These are phyloP conservation scores for Misopates orontium DNA, from an alignment of 257 asterid genomes.

Conservation along the genomic window DNA sequence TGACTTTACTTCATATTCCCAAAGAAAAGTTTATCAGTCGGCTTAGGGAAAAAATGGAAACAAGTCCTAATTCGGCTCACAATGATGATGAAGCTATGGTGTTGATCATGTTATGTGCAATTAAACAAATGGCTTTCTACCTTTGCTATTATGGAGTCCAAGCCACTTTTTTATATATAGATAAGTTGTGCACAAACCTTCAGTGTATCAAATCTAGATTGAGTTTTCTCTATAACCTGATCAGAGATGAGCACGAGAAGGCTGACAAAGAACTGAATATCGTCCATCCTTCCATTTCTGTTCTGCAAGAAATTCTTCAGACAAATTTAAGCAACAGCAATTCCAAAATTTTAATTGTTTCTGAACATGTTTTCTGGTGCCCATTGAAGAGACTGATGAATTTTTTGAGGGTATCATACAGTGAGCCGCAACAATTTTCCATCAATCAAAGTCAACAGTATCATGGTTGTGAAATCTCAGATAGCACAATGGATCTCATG, in stretches of 20 bases:
- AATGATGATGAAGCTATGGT: slow-evolving; percentile 34
- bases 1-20: slow-evolving; percentile 38
- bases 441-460: slow-evolving; percentile 30
- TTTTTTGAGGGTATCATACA: slow-evolving; percentile 47
- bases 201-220: slow-evolving; percentile 44
- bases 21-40: slow-evolving; percentile 42
- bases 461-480: slow-evolving; percentile 28
- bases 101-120: slow-evolving; percentile 45
- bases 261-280: slow-evolving; percentile 44
- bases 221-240: slow-evolving; percentile 41
- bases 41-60: slow-evolving; percentile 34
- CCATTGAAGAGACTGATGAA: slow-evolving; percentile 52
- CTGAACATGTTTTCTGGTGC: slow-evolving; percentile 58
- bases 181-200: slow-evolving; percentile 42
- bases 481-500: slow-evolving; percentile 26
- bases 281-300: slow-evolving; percentile 56
- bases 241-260: slow-evolving; percentile 43
- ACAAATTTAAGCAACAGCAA: slow-evolving; percentile 26
- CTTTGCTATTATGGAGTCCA: slow-evolving; percentile 64
- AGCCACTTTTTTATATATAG: slow-evolving; percentile 47
- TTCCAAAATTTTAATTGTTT: slow-evolving; percentile 49
- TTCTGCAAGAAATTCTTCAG: slow-evolving; percentile 48
- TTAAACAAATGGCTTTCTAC: slow-evolving; percentile 70
- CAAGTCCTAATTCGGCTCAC: slow-evolving; percentile 31
- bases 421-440: slow-evolving; percentile 33